Evolutionary conservation across 441 rosid genomes (phyloP).

Genomic region (Raphanus hybrid): DNA sequence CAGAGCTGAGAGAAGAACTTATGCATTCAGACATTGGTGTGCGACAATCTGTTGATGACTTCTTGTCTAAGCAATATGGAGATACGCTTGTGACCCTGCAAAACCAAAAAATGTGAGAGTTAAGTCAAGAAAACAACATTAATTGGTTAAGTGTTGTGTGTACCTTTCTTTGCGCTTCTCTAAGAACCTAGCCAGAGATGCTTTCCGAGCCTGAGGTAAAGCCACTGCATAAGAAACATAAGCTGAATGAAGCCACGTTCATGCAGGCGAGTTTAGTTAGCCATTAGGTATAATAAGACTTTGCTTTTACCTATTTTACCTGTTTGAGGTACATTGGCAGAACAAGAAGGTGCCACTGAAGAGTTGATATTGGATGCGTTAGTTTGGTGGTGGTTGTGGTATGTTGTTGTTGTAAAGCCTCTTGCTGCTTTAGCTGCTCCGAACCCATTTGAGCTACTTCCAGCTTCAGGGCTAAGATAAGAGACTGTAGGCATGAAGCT

Average conservation of each 20-base stretch:
- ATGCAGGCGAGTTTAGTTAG: background rate
- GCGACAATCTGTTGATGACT: slow-evolving; percentile 51
- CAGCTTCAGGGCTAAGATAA: slow-evolving; percentile 45
- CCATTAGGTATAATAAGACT: slow-evolving; percentile 1
- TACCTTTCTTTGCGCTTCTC: slow-evolving; percentile 81
- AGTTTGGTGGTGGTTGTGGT: slow-evolving; percentile 28
- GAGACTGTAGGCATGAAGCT: slow-evolving; percentile 48
- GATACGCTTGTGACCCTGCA: slow-evolving; percentile 52
- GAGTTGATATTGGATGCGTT: slow-evolving; percentile 25
- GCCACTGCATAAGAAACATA: slow-evolving; percentile 49
- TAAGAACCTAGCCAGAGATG: slow-evolving; percentile 70
- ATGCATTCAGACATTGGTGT: slow-evolving; percentile 44
- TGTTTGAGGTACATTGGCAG: slow-evolving; percentile 33
- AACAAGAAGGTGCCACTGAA: background rate
- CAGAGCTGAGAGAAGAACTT: slow-evolving; percentile 54
- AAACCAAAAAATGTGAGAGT: slow-evolving; percentile 9
- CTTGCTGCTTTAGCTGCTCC: slow-evolving; percentile 33
- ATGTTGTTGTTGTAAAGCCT: slow-evolving; percentile 37
- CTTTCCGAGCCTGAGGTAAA: slow-evolving; percentile 69
- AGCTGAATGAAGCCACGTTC: slow-evolving; percentile 1
- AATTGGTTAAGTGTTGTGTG: slow-evolving; percentile 24
- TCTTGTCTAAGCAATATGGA: slow-evolving; percentile 50
- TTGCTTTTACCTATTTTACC: slow-evolving; percentile 26
- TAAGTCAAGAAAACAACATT: slow-evolving; percentile 17
- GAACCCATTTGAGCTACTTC: slow-evolving; percentile 45